phyloP scores from a whole-genome alignment of 805 yeast genomes.

The Candida endomychidarum region DNA sequence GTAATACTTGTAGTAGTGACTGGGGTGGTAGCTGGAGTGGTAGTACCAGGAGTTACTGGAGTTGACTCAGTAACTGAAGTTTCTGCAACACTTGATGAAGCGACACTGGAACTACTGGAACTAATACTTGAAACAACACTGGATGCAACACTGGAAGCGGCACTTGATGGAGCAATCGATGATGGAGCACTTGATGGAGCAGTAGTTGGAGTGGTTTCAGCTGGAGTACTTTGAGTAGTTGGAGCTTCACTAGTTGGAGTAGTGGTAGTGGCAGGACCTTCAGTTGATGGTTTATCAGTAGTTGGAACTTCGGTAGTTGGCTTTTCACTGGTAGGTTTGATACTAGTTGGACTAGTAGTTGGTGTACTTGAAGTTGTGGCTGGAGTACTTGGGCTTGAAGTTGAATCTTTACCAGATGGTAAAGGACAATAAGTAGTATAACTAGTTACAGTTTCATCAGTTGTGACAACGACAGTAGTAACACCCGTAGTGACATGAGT shows the following conservation, averaged over 20 bases:
- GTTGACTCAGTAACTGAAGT: neutral
- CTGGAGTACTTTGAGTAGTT: no score
- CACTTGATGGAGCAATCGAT: neutral
- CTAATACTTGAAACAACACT: slow-evolving; percentile 5
- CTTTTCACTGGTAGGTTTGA: neutral
- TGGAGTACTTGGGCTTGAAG: neutral
- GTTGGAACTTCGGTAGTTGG: slow-evolving; percentile 1
- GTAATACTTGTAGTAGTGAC: slow-evolving; percentile 11
- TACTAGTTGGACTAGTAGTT: neutral
- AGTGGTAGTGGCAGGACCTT: no score
- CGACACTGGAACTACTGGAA: neutral
- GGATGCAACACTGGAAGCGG: neutral
- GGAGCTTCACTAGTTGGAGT: no score
- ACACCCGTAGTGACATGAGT: slow-evolving; percentile 28
- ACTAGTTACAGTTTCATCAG: slow-evolving; percentile 15
- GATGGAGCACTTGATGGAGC: neutral
- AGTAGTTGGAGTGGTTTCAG: neutral
- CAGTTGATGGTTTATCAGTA: no score
- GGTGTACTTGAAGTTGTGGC: slow-evolving; percentile 1
- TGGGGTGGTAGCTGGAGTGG: no score
- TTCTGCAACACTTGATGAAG: neutral
- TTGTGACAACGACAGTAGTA: slow-evolving; percentile 11
- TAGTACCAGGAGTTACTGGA: slow-evolving; percentile 1
- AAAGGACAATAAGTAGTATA: slow-evolving; percentile 29
- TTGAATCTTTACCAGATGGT: slow-evolving; percentile 2